A percentile compares a stretch with the other conserved stretches of the same genome.
Evolutionary conservation across 352 stramenopile genomes (phyloP).

Genomic region (Lagenidium giganteum): DNA sequence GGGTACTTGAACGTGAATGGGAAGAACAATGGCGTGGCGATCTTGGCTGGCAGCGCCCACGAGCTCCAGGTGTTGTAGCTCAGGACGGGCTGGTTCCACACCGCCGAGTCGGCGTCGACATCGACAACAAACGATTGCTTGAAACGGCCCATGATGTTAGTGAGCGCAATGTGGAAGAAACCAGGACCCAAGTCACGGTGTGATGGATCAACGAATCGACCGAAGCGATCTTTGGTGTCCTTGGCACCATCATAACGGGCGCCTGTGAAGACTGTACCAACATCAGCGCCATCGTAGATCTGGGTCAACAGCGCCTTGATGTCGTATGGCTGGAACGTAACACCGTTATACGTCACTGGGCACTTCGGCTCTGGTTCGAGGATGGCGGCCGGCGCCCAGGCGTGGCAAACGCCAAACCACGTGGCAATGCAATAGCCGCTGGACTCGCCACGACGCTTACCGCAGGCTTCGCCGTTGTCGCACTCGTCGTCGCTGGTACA

Average conservation of each 20-base stretch:
- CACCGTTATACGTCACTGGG: too few species aligned
- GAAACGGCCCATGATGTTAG: conserved; percentile 38
- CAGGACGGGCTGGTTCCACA: conserved; percentile 66
- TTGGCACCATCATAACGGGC: conserved; percentile 23
- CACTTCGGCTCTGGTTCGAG: background rate
- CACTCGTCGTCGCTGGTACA: too few species aligned
- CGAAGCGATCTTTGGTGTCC: conserved; percentile 31
- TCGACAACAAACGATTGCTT: conserved; percentile 38
- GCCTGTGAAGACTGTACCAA: conserved; percentile 29
- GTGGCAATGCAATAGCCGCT: conserved; percentile 2
- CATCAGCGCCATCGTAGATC: conserved; percentile 4
- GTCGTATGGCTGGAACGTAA: conserved; percentile 6
- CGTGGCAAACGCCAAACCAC: conserved; percentile 4
- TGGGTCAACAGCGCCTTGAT: conserved; percentile 5
- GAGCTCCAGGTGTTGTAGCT: too few species aligned
- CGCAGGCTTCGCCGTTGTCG: too few species aligned
- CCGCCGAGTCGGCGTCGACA: conserved; percentile 20
- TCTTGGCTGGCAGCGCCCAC: too few species aligned
- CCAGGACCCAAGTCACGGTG: conserved; percentile 46
- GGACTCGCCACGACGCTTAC: too few species aligned
- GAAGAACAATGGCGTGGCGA: too few species aligned
- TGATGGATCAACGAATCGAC: conserved; percentile 27
- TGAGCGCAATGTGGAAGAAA: conserved; percentile 39
- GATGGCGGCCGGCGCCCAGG: background rate
- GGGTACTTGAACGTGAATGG: too few species aligned